phyloP scores from a whole-genome alignment of 345 rosid genomes.

The Acer campestre region DNA sequence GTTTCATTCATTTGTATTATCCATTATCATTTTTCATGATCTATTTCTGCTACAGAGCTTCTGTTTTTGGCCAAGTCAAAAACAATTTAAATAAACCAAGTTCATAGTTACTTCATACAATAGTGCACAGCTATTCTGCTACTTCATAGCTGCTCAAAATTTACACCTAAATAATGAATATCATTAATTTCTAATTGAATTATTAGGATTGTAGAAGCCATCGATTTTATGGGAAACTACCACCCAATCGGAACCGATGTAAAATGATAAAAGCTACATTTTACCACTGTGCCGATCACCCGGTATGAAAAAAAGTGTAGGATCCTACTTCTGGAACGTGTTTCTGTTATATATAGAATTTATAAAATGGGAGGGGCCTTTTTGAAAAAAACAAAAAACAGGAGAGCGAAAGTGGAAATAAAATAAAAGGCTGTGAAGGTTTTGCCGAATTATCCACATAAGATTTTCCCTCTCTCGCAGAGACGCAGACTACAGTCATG shows the following conservation, averaged over 20 bases:
- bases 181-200: too few relatives aligned
- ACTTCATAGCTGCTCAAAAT: too few relatives aligned
- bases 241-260: too few relatives aligned
- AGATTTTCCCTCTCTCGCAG: neutral
- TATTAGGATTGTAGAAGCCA: too few relatives aligned
- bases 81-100: neutral
- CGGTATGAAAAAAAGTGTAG: too few relatives aligned
- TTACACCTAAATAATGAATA: too few relatives aligned
- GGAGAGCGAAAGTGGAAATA: neutral
- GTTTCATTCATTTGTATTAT: too few relatives aligned
- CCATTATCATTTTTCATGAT: neutral
- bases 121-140: neutral
- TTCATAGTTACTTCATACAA: neutral
- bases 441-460: constrained; percentile 25
- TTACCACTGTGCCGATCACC: too few relatives aligned
- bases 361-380: neutral
- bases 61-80: neutral
- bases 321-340: too few relatives aligned
- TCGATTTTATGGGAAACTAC: neutral
- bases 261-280: too few relatives aligned
- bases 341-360: neutral
- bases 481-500: neutral
- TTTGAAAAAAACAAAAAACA: neutral
- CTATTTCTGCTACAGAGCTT: neutral
- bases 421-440: constrained; percentile 2